Evolutionary conservation across 306 rosid genomes (phyloP).

Genomic region (Hippophae gyantsensis): DNA sequence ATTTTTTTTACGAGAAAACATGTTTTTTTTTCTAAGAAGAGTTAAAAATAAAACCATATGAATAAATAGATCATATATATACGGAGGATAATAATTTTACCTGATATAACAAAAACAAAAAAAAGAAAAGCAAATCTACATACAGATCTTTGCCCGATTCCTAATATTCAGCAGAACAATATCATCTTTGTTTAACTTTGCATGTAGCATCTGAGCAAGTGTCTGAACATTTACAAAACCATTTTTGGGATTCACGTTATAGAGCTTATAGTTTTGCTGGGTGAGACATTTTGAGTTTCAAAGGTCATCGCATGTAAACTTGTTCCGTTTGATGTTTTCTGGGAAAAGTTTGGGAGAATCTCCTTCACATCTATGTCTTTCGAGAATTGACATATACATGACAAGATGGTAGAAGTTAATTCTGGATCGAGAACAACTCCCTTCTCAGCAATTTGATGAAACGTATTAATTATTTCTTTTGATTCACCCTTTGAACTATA

Average conservation of each 20-base stretch:
- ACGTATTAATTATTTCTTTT: constrained; percentile 40
- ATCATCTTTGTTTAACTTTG: constrained; percentile 51
- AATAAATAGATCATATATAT: too few relatives aligned
- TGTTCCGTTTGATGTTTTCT: constrained; percentile 27
- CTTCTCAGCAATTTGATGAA: constrained; percentile 57
- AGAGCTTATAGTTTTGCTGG: constrained; percentile 20
- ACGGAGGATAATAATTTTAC: constrained; percentile 16
- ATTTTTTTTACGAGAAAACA: too few relatives aligned
- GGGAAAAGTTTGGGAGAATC: constrained; percentile 50
- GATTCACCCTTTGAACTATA: constrained; percentile 41
- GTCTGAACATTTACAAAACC: background rate
- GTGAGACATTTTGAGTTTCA: constrained; percentile 36
- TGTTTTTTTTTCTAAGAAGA: too few relatives aligned
- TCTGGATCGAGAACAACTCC: constrained; percentile 51
- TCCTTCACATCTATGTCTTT: constrained; percentile 36
- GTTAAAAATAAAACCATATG: too few relatives aligned
- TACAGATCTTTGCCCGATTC: constrained; percentile 89
- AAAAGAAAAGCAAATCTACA: constrained; percentile 72
- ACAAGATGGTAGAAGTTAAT: constrained; percentile 53
- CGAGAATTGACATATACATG: constrained; percentile 43
- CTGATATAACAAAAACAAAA: constrained; percentile 65
- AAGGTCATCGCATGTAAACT: constrained; percentile 38
- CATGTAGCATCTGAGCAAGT: constrained; percentile 37
- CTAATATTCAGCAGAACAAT: constrained; percentile 47
- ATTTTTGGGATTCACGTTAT: too few relatives aligned